These are phyloP conservation scores for Plantago lanceolata DNA, from an alignment of 305 asterid species.

Conservation along the genomic window DNA sequence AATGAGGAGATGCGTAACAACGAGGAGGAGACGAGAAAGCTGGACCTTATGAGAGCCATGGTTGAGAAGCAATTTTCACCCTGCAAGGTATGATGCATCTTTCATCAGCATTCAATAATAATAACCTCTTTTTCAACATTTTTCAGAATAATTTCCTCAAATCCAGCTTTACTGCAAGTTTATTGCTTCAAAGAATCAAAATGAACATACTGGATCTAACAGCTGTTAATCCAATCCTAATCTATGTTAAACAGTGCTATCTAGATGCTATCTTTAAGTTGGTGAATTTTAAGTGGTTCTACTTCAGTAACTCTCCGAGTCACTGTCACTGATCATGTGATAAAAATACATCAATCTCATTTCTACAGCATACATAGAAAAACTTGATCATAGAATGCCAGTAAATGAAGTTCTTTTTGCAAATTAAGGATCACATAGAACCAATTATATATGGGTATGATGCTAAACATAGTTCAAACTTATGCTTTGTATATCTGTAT, in stretches of 20 bases:
- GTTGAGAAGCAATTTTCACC: slow-evolving; percentile 40
- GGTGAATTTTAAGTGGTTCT: background rate
- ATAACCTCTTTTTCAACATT: background rate
- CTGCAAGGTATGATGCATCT: slow-evolving; percentile 41
- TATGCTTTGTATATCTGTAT: background rate
- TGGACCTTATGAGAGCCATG: slow-evolving; percentile 48
- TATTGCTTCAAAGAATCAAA: background rate
- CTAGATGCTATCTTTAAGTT: background rate
- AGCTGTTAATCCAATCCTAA: background rate
- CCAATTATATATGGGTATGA: background rate
- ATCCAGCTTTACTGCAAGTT: background rate
- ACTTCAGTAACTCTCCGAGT: background rate
- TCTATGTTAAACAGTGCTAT: too few species aligned
- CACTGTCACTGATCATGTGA: background rate
- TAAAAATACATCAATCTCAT: background rate
- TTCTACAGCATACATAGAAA: background rate
- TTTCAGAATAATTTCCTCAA: background rate
- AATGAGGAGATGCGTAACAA: slow-evolving; percentile 1
- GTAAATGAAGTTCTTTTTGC: background rate
- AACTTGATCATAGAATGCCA: background rate
- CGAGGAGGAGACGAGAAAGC: slow-evolving; percentile 36
- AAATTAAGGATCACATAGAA: background rate
- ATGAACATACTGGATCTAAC: background rate
- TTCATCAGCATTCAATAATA: background rate
- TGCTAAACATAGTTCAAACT: too few species aligned